Evolutionary conservation across 225 moss, liverwort and hornwort genomes (phyloP).

Genomic region (Anthoceros angustus): DNA sequence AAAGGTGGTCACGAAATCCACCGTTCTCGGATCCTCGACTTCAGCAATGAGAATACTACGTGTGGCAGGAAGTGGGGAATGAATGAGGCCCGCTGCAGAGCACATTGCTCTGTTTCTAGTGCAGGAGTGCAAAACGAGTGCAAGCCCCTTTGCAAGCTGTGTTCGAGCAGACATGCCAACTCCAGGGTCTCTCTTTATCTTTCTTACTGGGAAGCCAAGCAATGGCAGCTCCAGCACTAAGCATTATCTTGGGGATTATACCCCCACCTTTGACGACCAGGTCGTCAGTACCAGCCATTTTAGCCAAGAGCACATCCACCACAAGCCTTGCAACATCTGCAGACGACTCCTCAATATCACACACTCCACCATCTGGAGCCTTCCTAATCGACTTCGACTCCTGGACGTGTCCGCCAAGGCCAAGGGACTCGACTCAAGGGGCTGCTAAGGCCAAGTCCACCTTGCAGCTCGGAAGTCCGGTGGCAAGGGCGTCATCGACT

Average conservation of each 20-base stretch:
- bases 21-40: conserved; percentile 28
- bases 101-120: conserved; percentile 97
- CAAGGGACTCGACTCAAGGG: background rate
- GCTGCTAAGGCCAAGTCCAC: background rate
- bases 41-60: conserved; percentile 41
- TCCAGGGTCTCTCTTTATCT: conserved; percentile 12
- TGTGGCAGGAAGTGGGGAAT: conserved; percentile 46
- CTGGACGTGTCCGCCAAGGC: too few species aligned
- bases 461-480: background rate
- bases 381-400: background rate
- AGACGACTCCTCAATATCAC: background rate
- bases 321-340: conserved; percentile 49
- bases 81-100: conserved; percentile 66
- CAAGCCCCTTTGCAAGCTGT: conserved; percentile 64
- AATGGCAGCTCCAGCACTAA: conserved; percentile 77
- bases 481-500: background rate
- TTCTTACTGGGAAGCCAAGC: conserved; percentile 51
- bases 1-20: background rate
- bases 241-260: conserved; percentile 66
- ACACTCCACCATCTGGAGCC: background rate
- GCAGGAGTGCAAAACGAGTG: conserved; percentile 68
- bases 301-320: conserved; percentile 81
- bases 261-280: conserved; percentile 55
- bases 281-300: conserved; percentile 84
- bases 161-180: conserved; percentile 50